Percentiles rank a stretch among this genome's conserved stretches.
phyloP scores from a whole-genome alignment of 768 basidiomycete genomes.

The Dictyophora rubrovolvata region DNA sequence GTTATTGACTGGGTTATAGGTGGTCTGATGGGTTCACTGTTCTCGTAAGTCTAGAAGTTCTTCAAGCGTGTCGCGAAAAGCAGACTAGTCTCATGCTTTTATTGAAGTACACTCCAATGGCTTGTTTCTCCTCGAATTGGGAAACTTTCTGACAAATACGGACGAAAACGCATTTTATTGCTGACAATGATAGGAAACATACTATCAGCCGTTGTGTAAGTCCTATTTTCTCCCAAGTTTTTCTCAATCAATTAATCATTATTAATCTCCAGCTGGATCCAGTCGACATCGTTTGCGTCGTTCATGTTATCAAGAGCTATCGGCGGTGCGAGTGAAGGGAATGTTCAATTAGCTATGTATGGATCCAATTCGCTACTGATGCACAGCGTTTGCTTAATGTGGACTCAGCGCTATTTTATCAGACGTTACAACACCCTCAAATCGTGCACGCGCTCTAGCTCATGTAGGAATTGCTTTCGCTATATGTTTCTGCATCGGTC shows the following conservation, averaged over 20 bases:
- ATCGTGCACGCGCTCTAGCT: slow-evolving; percentile 78
- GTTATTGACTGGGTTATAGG: slow-evolving; percentile 26
- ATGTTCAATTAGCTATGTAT: slow-evolving; percentile 92
- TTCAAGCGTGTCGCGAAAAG: slow-evolving; percentile 6
- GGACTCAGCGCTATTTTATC: slow-evolving; percentile 81
- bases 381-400: slow-evolving; percentile 4
- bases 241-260: not conserved
- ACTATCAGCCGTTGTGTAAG: slow-evolving; percentile 75
- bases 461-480: slow-evolving; percentile 95
- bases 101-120: slow-evolving; percentile 68
- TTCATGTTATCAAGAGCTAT: slow-evolving; percentile 86
- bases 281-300: slow-evolving; percentile 81
- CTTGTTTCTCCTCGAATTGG: slow-evolving; percentile 77
- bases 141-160: slow-evolving; percentile 79
- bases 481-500: slow-evolving; percentile 87
- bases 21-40: slow-evolving; percentile 88
- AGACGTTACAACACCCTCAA: slow-evolving; percentile 73
- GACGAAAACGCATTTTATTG: slow-evolving; percentile 74
- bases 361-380: slow-evolving; percentile 20
- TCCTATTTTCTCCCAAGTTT: slow-evolving; percentile 10
- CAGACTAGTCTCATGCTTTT: slow-evolving; percentile 2
- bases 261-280: slow-evolving; percentile 61
- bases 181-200: slow-evolving; percentile 91
- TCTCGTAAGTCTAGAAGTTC: slow-evolving; percentile 51
- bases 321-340: slow-evolving; percentile 92